Conservation (phyloP, 768 basidiomycete genomes). For the Tulasnella sp. region DNA sequence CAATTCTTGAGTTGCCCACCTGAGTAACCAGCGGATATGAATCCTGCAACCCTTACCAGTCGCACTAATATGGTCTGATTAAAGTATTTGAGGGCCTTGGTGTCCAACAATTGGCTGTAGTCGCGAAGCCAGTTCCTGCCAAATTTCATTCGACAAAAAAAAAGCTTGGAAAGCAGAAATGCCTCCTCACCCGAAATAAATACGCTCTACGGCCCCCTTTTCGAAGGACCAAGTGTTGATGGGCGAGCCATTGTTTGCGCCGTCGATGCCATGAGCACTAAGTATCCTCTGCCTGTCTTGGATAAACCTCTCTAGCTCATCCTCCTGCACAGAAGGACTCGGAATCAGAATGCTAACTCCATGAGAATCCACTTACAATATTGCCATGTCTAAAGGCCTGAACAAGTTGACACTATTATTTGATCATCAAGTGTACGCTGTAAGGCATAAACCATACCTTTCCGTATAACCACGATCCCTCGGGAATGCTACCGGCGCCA, state of each 20-base stretch:
- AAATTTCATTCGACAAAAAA: background rate
- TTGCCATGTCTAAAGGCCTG: constrained; percentile 11
- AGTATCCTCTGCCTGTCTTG: background rate
- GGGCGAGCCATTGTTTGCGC: too few relatives aligned
- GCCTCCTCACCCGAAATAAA: constrained; percentile 6
- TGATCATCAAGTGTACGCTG: too few relatives aligned
- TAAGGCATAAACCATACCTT: too few relatives aligned
- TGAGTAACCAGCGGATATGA: background rate
- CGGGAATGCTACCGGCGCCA: too few relatives aligned
- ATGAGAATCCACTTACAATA: background rate
- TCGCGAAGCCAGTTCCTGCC: constrained; percentile 13
- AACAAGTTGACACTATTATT: too few relatives aligned
- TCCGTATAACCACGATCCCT: too few relatives aligned
- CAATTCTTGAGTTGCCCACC: background rate
- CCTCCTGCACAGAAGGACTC: background rate
- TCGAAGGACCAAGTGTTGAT: constrained; percentile 1
- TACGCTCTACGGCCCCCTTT: constrained; percentile 2
- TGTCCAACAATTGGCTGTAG: constrained; percentile 13
- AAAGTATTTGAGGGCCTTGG: background rate
- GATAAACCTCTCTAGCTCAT: background rate
- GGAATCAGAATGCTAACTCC: background rate
- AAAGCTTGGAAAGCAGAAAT: too few relatives aligned
- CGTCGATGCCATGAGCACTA: too few relatives aligned
- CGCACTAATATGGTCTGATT: background rate
- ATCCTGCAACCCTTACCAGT: background rate